phyloP scores from a whole-genome alignment of 441 rosid genomes.

The Euphorbia corollata region DNA sequence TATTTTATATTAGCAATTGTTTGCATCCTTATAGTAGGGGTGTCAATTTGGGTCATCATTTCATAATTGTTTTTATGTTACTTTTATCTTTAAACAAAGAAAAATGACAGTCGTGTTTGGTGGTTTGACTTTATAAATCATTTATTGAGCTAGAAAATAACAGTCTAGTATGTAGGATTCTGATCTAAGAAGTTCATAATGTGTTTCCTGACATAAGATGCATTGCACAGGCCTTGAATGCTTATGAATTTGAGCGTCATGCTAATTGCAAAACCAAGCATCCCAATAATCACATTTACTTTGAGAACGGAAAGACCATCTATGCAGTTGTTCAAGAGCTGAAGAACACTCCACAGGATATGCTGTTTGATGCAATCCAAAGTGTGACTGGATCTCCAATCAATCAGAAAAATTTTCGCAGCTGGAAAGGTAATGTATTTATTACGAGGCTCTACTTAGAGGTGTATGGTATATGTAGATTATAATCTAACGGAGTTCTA shows the following conservation, averaged over 20 bases:
- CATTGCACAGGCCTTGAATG: conserved; percentile 48
- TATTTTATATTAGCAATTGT: too few species aligned
- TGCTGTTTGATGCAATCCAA: conserved; percentile 61
- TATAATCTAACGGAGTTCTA: background rate
- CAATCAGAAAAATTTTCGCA: conserved; percentile 57
- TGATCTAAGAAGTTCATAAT: too few species aligned
- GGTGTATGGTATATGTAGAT: background rate
- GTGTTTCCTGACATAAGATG: too few species aligned
- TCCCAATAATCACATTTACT: conserved; percentile 74
- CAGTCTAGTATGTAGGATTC: too few species aligned
- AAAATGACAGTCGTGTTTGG: too few species aligned
- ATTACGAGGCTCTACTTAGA: background rate
- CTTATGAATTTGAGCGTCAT: conserved; percentile 77
- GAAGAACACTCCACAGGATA: conserved; percentile 57
- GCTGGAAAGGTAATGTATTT: conserved; percentile 57
- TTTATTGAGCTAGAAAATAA: too few species aligned
- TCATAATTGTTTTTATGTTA: too few species aligned
- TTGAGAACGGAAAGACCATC: conserved; percentile 71
- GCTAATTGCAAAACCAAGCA: conserved; percentile 83
- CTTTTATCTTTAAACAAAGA: too few species aligned
- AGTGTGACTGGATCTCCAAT: conserved; percentile 60
- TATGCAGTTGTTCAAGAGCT: conserved; percentile 75
- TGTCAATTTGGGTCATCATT: too few species aligned
- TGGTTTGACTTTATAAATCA: too few species aligned
- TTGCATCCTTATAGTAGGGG: too few species aligned